A percentile compares a stretch with the other conserved stretches of the same genome.
Conservation (phyloP, 805 yeast genomes). For the Zygotorulaspora florentina region DNA sequence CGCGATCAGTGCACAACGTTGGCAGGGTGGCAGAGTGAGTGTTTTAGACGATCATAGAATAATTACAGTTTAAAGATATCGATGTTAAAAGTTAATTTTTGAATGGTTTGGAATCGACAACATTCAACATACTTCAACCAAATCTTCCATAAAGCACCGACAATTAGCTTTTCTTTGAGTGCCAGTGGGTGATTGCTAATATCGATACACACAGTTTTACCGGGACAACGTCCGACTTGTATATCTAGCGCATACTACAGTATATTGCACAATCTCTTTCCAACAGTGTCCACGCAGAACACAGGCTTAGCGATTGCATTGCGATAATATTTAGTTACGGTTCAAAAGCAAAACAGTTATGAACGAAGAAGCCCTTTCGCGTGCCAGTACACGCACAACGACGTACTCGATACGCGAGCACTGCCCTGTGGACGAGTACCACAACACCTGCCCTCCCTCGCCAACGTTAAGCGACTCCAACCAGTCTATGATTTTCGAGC, state of each 20-base stretch:
- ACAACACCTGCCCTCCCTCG: conserved; percentile 13
- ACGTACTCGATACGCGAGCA: conserved; percentile 5
- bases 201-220: too few relatives aligned
- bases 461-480: conserved; percentile 14
- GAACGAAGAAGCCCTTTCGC: conserved; percentile 3
- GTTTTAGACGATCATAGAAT: neutral
- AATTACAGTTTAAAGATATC: neutral
- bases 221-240: too few relatives aligned
- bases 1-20: too few relatives aligned
- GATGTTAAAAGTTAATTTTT: neutral
- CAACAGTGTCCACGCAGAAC: neutral
- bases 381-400: conserved; percentile 10
- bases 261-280: neutral
- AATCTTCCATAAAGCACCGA: too few relatives aligned
- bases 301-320: neutral
- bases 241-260: too few relatives aligned
- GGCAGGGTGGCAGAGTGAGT: neutral
- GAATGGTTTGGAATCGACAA: too few relatives aligned
- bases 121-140: too few relatives aligned
- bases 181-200: too few relatives aligned
- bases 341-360: neutral
- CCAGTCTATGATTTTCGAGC: conserved; percentile 55
- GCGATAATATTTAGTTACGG: neutral
- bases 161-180: too few relatives aligned
- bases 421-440: conserved; percentile 2